These are phyloP conservation scores for Sparassis latifolia DNA, from an alignment of 1,284 basidiomycete species.

Conservation along the genomic window DNA sequence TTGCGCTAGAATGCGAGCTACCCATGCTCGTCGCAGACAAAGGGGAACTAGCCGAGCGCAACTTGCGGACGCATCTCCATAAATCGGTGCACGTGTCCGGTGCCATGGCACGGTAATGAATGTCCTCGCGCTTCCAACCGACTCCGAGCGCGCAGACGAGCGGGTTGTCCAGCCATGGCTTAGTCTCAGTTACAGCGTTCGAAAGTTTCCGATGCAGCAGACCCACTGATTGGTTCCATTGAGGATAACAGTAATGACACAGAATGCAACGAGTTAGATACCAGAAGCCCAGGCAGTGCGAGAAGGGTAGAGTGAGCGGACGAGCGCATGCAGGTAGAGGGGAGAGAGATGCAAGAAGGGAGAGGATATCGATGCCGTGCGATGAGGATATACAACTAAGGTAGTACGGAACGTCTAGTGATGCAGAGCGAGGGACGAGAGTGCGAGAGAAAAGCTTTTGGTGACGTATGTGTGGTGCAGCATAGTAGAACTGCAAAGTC, in stretches of 20 bases:
- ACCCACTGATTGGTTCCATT: constrained; percentile 2
- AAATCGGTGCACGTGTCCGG: too few relatives aligned
- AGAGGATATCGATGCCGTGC: constrained; percentile 22
- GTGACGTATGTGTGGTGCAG: constrained; percentile 4
- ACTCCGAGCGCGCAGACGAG: too few relatives aligned
- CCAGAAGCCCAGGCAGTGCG: constrained; percentile 7
- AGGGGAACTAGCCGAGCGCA: too few relatives aligned
- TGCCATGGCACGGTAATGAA: too few relatives aligned
- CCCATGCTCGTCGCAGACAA: too few relatives aligned
- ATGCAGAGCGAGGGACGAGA: constrained; percentile 19
- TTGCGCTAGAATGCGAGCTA: too few relatives aligned
- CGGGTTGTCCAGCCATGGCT: too few relatives aligned
- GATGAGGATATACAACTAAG: constrained; percentile 13
- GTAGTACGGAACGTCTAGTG: constrained; percentile 17
- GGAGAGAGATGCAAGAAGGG: constrained; percentile 6
- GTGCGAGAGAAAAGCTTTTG: constrained; percentile 20
- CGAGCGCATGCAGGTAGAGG: constrained; percentile 10
- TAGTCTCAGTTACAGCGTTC: too few relatives aligned
- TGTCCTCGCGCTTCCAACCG: too few relatives aligned
- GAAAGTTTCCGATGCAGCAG: not conserved
- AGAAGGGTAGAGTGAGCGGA: constrained; percentile 6
- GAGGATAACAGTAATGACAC: constrained; percentile 11
- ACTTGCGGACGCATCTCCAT: too few relatives aligned
- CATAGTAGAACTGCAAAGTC: constrained; percentile 23
- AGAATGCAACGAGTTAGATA: constrained; percentile 14